Evolutionary conservation across 306 rosid genomes (phyloP).

Genomic region (Hylodesmum podocarpum): DNA sequence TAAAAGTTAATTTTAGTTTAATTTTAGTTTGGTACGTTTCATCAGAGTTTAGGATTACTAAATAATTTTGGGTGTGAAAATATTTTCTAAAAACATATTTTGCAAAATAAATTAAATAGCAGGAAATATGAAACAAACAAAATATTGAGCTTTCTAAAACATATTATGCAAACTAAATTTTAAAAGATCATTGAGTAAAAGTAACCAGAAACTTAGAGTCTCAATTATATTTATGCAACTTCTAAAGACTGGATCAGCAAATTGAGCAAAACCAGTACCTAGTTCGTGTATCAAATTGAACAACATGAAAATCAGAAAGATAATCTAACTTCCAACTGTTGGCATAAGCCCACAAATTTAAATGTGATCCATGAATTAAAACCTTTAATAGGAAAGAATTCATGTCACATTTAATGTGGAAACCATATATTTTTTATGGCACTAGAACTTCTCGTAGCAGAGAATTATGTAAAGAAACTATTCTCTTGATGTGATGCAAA

Average conservation of each 20-base stretch:
- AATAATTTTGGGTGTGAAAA: too few relatives aligned
- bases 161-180: neutral
- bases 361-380: neutral
- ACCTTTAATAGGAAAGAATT: neutral
- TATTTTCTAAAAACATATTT: too few relatives aligned
- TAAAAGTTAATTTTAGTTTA: too few relatives aligned
- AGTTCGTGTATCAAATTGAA: conserved; percentile 65
- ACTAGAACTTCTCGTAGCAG: neutral
- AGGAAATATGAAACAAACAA: neutral
- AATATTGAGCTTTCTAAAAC: neutral
- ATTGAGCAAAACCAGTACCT: conserved; percentile 89
- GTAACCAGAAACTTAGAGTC: conserved; percentile 68
- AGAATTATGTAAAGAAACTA: too few relatives aligned
- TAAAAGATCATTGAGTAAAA: conserved; percentile 16
- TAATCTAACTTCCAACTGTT: conserved; percentile 15
- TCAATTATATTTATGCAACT: conserved; percentile 95
- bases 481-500: too few relatives aligned
- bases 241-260: conserved; percentile 93
- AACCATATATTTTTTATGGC: neutral
- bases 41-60: too few relatives aligned
- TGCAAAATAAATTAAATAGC: conserved; percentile 15
- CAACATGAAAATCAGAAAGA: conserved; percentile 22
- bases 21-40: too few relatives aligned
- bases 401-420: neutral
- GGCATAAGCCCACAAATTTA: neutral